Conservation (phyloP, 1,139 yeast species). For the Candida freyschussii region DNA sequence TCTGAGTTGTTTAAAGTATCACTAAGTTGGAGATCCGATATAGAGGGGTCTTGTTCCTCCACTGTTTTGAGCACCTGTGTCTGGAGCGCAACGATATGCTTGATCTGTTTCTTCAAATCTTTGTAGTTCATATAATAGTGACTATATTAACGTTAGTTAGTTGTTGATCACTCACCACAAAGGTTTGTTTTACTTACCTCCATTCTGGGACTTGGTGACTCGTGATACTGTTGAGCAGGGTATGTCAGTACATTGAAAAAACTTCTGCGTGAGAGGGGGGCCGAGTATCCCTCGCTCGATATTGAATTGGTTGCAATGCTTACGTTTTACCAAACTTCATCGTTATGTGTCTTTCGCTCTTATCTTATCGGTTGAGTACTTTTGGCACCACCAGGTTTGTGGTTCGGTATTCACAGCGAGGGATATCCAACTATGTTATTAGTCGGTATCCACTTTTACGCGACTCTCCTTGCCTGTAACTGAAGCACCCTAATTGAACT, state of each 20-base stretch:
- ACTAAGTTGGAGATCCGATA: constrained; percentile 14
- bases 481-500: too few species aligned
- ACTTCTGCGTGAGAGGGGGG: too few species aligned
- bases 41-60: constrained; percentile 14
- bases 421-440: too few species aligned
- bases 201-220: constrained; percentile 94
- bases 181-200: too few species aligned
- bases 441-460: too few species aligned
- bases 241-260: constrained; percentile 1
- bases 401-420: too few species aligned
- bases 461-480: too few species aligned
- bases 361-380: too few species aligned
- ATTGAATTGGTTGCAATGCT: constrained; percentile 1
- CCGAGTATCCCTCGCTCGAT: neutral
- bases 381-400: too few species aligned
- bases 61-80: constrained; percentile 9
- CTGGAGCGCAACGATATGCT: constrained; percentile 39
- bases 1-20: constrained; percentile 33
- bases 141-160: too few species aligned
- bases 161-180: too few species aligned
- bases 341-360: too few species aligned
- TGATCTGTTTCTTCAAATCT: constrained; percentile 74
- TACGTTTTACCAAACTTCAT: constrained; percentile 27
- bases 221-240: constrained; percentile 33
- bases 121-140: constrained; percentile 80